These are phyloP conservation scores for Rostrohypoxylon terebratum DNA, from an alignment of 495 filamentous ascomycete genomes.

Conservation along the genomic window DNA sequence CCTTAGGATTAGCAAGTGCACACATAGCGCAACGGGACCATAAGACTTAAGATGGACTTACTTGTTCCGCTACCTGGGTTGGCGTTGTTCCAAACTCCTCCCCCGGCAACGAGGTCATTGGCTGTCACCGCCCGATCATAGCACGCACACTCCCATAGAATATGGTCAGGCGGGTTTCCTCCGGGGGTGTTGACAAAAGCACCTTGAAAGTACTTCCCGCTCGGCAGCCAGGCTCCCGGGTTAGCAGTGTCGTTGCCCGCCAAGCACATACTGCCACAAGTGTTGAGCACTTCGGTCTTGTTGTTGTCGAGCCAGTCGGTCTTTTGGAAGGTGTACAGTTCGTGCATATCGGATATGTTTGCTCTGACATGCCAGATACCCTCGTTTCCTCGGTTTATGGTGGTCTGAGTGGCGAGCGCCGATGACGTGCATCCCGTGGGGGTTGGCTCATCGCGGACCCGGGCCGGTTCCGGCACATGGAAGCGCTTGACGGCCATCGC, in stretches of 20 bases:
- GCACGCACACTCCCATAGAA: constrained; percentile 42
- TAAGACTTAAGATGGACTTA: constrained; percentile 12
- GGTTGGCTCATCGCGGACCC: constrained; percentile 29
- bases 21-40: neutral
- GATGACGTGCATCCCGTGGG: constrained; percentile 38
- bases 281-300: constrained; percentile 34
- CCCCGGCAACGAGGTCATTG: constrained; percentile 27
- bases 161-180: constrained; percentile 32
- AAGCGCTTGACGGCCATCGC: constrained; percentile 29
- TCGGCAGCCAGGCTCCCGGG: constrained; percentile 39
- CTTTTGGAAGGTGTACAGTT: constrained; percentile 34
- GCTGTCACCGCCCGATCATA: constrained; percentile 37
- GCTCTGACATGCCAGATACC: constrained; percentile 41
- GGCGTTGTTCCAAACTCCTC: constrained; percentile 42
- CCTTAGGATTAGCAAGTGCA: constrained; percentile 8
- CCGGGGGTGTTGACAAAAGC: constrained; percentile 42
- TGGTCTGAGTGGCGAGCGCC: constrained; percentile 34
- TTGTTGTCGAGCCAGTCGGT: constrained; percentile 43
- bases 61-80: constrained; percentile 44
- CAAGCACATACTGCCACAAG: constrained; percentile 36
- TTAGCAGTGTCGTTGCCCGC: constrained; percentile 37
- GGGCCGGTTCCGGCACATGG: constrained; percentile 37
- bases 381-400: constrained; percentile 40
- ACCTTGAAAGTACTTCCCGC: constrained; percentile 36
- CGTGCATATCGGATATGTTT: constrained; percentile 28